Conservation (phyloP, 2,329 filamentous ascomycete genomes). For the Aspergillus sp. region DNA sequence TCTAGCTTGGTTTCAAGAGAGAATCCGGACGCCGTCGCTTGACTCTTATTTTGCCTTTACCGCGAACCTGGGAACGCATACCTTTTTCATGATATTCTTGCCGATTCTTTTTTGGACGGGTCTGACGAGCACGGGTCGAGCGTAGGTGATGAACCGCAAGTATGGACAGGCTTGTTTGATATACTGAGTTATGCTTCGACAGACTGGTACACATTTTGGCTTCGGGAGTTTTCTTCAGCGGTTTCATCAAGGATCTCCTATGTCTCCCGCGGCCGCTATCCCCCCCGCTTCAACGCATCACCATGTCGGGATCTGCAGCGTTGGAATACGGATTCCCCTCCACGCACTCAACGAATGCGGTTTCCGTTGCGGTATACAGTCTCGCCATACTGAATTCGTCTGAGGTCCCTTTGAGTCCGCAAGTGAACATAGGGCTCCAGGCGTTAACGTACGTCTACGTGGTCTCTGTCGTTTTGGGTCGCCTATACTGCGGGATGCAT, state of each 20-base stretch:
- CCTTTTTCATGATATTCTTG: slow-evolving; percentile 94
- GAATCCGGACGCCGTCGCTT: slow-evolving; percentile 69
- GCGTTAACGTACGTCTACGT: slow-evolving; percentile 73
- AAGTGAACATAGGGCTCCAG: slow-evolving; percentile 57
- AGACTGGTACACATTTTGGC: slow-evolving; percentile 64
- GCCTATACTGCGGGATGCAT: slow-evolving; percentile 97
- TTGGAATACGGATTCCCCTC: slow-evolving; percentile 97
- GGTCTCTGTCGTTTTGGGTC: slow-evolving; percentile 77
- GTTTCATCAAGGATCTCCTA: slow-evolving; percentile 88
- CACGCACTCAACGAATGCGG: slow-evolving; percentile 92
- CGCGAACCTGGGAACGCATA: slow-evolving; percentile 93
- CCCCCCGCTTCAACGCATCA: slow-evolving; percentile 85
- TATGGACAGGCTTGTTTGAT: slow-evolving; percentile 1
- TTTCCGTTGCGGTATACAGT: slow-evolving; percentile 83
- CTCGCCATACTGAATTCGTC: slow-evolving; percentile 61
- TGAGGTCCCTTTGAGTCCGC: slow-evolving; percentile 53
- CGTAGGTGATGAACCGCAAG: slow-evolving; percentile 48
- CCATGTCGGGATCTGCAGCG: slow-evolving; percentile 91
- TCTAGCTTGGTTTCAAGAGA: slow-evolving; percentile 75
- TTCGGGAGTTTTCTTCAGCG: slow-evolving; percentile 74
- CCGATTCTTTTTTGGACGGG: slow-evolving; percentile 97
- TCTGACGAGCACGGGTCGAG: slow-evolving; percentile 73
- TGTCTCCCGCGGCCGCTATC: slow-evolving; percentile 88
- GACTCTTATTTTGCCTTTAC: slow-evolving; percentile 97
- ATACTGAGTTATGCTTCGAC: slow-evolving; percentile 9